Conservation (phyloP, 352 stramenopile species). For the Pythium phragmitis region DNA sequence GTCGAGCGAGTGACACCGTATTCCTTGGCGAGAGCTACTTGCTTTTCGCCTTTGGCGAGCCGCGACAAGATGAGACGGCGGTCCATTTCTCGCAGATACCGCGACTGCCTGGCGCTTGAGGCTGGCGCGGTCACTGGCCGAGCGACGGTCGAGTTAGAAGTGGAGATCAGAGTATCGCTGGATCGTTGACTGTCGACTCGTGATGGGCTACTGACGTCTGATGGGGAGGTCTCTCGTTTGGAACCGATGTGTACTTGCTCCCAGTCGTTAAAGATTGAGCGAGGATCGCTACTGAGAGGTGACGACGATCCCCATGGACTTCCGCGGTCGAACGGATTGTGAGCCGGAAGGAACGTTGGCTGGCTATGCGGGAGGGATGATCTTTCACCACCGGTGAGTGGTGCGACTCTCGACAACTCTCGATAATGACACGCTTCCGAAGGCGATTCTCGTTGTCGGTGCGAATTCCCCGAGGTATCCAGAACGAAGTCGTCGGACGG, state of each 20-base stretch:
- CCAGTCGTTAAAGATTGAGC: neutral
- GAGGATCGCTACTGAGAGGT: neutral
- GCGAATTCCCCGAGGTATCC: no score
- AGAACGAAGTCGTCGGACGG: no score
- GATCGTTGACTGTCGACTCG: neutral
- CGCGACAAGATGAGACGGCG: conserved; percentile 40
- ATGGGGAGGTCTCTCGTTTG: neutral
- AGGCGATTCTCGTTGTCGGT: no score
- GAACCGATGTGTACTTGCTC: neutral
- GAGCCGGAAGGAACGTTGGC: no score
- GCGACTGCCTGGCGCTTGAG: neutral
- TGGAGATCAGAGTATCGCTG: neutral
- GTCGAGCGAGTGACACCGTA: conserved; percentile 49
- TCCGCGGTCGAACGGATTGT: neutral
- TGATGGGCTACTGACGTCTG: neutral
- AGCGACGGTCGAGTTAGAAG: neutral
- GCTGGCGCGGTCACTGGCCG: neutral
- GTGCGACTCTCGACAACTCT: no score
- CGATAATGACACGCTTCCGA: no score
- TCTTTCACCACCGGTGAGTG: no score
- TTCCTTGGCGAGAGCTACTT: conserved; percentile 35
- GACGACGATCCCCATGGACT: neutral
- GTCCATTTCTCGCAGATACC: conserved; percentile 44
- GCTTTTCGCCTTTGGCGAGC: conserved; percentile 36
- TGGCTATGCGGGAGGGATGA: no score